A percentile compares a stretch with the other conserved stretches of the same genome.
Conservation (phyloP, 495 filamentous ascomycete species). For the Extremus antarcticus region DNA sequence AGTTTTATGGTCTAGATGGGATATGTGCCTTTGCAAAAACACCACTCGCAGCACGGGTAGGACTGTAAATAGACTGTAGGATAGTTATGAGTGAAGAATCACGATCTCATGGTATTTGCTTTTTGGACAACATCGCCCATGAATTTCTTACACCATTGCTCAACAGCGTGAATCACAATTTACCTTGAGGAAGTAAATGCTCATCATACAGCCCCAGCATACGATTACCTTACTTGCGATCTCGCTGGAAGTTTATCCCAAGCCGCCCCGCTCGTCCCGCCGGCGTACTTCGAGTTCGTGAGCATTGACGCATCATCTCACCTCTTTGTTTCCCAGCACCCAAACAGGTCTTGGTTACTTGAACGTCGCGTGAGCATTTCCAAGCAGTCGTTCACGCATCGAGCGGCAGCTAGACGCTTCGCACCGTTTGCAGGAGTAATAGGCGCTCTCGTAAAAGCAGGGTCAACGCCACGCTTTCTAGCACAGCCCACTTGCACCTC, state of each 20-base stretch:
- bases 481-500: not conserved
- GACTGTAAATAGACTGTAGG: not conserved
- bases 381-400: not conserved
- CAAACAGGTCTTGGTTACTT: not conserved
- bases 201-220: no score
- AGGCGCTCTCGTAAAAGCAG: not conserved
- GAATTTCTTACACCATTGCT: no score
- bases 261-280: not conserved
- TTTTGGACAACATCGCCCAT: no score
- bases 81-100: not conserved
- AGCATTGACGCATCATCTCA: not conserved
- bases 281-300: no score
- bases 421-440: not conserved
- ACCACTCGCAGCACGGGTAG: no score
- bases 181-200: no score
- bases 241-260: not conserved
- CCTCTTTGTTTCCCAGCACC: no score
- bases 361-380: not conserved
- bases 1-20: not conserved
- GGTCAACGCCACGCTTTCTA: not conserved
- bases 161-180: no score
- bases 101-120: not conserved
- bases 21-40: not conserved
- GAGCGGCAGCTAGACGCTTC: conserved; percentile 1
- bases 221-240: not conserved